Evolutionary conservation across 257 asterid species (phyloP).

Genomic region (Thymus mandschuricus): DNA sequence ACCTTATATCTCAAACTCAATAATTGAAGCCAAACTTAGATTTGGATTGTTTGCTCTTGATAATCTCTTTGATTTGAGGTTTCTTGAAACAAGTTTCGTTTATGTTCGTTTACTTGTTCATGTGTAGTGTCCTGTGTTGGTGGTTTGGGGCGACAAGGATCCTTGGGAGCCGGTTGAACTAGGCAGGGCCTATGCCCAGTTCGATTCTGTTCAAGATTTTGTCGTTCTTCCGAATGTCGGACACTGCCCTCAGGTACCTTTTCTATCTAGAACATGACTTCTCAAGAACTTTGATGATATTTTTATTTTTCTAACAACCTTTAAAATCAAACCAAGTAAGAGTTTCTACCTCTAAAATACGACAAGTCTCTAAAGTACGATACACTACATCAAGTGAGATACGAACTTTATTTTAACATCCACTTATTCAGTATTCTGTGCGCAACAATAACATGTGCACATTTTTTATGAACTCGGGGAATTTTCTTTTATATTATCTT

Average conservation of each 20-base stretch:
- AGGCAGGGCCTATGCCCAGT: conserved; percentile 70
- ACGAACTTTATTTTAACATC: no score
- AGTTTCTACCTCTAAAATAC: no score
- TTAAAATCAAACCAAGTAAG: no score
- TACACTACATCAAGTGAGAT: no score
- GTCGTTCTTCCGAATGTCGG: conserved; percentile 86
- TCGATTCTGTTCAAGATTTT: conserved; percentile 78
- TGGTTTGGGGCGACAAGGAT: conserved; percentile 97
- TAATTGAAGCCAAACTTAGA: background rate
- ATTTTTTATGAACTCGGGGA: no score
- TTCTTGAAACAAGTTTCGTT: background rate
- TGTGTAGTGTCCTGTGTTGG: conserved; percentile 83
- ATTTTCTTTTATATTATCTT: no score
- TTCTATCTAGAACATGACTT: background rate
- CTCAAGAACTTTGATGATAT: no score
- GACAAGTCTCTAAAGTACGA: no score
- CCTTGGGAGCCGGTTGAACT: conserved; percentile 98
- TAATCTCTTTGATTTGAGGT: no score
- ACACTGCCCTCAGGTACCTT: conserved; percentile 93
- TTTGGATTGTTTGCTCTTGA: background rate
- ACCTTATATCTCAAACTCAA: background rate
- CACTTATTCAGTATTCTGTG: no score
- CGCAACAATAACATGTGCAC: no score
- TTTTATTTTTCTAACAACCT: no score
- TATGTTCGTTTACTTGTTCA: background rate